Conservation (phyloP, 805 yeast genomes). For the Lachancea lanzarotensis region DNA sequence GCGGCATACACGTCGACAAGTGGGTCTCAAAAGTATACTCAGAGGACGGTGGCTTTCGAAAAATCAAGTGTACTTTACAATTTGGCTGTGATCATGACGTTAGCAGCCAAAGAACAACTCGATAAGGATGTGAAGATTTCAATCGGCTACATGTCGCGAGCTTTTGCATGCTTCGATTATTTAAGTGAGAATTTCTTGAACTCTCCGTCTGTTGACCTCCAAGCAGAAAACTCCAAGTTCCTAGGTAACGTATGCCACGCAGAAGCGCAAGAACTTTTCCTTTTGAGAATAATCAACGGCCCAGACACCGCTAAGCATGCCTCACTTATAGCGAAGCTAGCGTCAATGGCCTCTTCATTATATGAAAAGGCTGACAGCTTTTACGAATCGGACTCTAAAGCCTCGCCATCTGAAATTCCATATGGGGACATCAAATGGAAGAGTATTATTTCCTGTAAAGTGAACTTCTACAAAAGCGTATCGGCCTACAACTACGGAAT, state of each 20-base stretch:
- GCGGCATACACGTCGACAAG: slow-evolving; percentile 44
- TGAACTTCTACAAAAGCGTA: slow-evolving; percentile 49
- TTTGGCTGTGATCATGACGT: slow-evolving; percentile 56
- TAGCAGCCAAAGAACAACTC: slow-evolving; percentile 38
- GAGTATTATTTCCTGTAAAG: slow-evolving; percentile 45
- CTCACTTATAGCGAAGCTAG: slow-evolving; percentile 67
- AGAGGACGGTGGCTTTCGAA: slow-evolving; percentile 78
- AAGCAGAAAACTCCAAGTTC: slow-evolving; percentile 60
- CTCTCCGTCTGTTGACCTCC: slow-evolving; percentile 77
- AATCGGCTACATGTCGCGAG: slow-evolving; percentile 55
- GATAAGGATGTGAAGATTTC: slow-evolving; percentile 48
- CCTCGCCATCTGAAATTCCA: slow-evolving; percentile 8
- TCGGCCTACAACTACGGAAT: slow-evolving; percentile 56
- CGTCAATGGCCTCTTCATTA: slow-evolving; percentile 51
- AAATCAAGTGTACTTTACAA: slow-evolving; percentile 82
- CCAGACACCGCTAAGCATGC: slow-evolving; percentile 45
- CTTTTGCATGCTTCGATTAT: slow-evolving; percentile 71
- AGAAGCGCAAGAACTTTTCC: slow-evolving; percentile 83
- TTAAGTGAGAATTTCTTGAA: slow-evolving; percentile 77
- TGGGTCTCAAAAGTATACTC: slow-evolving; percentile 43
- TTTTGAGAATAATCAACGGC: slow-evolving; percentile 47
- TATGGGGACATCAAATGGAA: slow-evolving; percentile 48
- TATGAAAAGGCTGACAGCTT: slow-evolving; percentile 46
- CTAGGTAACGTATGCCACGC: slow-evolving; percentile 64
- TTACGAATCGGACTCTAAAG: slow-evolving; percentile 34